A percentile compares a stretch with the other conserved stretches of the same genome.
phyloP scores from a whole-genome alignment of 2,329 filamentous ascomycete species.

The Chlorencoelia australis region DNA sequence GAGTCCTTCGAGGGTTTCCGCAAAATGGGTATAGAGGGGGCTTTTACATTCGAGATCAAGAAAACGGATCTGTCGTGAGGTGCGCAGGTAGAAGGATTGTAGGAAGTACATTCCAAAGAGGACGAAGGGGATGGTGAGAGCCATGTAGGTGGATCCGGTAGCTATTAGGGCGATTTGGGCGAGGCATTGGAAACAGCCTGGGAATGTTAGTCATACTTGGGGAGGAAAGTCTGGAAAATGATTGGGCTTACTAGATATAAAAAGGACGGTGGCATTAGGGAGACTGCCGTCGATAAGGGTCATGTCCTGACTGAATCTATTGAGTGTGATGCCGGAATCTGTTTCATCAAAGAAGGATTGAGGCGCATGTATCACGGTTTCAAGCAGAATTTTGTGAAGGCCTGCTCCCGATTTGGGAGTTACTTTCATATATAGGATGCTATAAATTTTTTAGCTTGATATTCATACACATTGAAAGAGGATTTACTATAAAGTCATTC shows the following conservation, averaged over 20 bases:
- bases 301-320: constrained; percentile 20
- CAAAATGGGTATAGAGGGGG: constrained; percentile 36
- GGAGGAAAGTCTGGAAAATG: background rate
- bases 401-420: constrained; percentile 8
- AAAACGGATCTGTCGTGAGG: constrained; percentile 36
- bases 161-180: background rate
- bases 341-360: constrained; percentile 18
- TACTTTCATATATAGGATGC: too few species aligned
- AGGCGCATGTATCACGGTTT: constrained; percentile 34
- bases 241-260: constrained; percentile 11
- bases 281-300: background rate
- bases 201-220: too few species aligned
- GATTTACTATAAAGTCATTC: too few species aligned
- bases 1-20: constrained; percentile 34
- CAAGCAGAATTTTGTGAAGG: constrained; percentile 39
- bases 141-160: background rate
- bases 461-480: too few species aligned
- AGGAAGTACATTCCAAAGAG: constrained; percentile 6
- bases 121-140: constrained; percentile 1
- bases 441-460: too few species aligned
- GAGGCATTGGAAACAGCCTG: too few species aligned
- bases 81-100: constrained; percentile 35
- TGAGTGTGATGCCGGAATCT: constrained; percentile 21
- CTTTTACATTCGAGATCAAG: constrained; percentile 34
- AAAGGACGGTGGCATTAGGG: constrained; percentile 17